These are phyloP conservation scores for Mollisia scopiformis DNA, from an alignment of 2,329 filamentous ascomycete species.

Conservation along the genomic window DNA sequence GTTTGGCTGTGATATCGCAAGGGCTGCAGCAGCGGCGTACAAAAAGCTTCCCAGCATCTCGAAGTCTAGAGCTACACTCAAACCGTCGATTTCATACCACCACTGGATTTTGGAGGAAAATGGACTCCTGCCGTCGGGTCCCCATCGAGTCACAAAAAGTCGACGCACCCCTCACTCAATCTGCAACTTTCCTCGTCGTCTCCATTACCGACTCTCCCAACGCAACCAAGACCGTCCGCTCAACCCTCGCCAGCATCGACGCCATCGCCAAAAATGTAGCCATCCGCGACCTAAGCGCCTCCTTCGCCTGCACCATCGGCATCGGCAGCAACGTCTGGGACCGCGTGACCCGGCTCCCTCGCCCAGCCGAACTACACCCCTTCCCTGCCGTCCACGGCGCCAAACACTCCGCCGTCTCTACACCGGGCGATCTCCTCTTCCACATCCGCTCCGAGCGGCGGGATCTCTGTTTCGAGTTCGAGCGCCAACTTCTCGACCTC, in stretches of 20 bases:
- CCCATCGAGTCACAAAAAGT: constrained; percentile 48
- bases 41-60: not conserved
- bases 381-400: constrained; percentile 51
- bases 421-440: constrained; percentile 59
- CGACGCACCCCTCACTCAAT: constrained; percentile 53
- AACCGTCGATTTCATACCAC: not conserved
- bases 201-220: constrained; percentile 40
- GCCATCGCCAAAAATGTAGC: constrained; percentile 55
- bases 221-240: constrained; percentile 46
- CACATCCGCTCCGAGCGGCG: constrained; percentile 60
- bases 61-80: not conserved
- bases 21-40: too few relatives aligned
- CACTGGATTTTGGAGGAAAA: not conserved
- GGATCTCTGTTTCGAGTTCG: constrained; percentile 61
- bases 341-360: constrained; percentile 44
- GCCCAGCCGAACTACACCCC: constrained; percentile 54
- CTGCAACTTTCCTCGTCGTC: constrained; percentile 57
- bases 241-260: constrained; percentile 46
- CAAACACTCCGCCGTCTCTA: constrained; percentile 55
- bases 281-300: constrained; percentile 49
- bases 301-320: constrained; percentile 55
- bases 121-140: constrained; percentile 18
- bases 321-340: constrained; percentile 58
- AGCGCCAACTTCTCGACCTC: constrained; percentile 53
- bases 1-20: too few relatives aligned